Base-by-base conservation (phyloP, 345 rosid genomes). In the Mangifera indica region DNA sequence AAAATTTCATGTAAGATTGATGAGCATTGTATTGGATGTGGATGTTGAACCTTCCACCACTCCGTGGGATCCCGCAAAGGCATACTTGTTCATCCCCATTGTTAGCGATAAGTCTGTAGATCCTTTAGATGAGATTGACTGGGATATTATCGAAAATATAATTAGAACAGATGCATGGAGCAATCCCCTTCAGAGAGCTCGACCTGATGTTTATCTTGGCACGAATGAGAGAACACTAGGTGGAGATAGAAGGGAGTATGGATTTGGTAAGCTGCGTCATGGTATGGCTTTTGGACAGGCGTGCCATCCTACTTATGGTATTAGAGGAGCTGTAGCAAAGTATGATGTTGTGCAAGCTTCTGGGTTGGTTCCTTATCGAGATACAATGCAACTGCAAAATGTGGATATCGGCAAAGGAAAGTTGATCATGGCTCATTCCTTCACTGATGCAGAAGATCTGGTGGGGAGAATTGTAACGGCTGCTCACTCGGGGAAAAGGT, bases 21-120 rank as follows among this genome's bases (percentile, higher is more conserved):
- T 95, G 99, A 95, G 99, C 85, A 89, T 95, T 73, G 98, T 95
- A 72, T 78, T 95, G 81, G 99, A 95, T 57, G 99, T 95, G 91
- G 96, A 89, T 88, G 99, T 95, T 68, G 97, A 95, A 83, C 99
- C 99, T 78, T 85, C 96, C 81, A 92, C 97, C 53, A 95, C 99
- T 75, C 99, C 99, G 4, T 95, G 99, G 99, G 98, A 92, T 95
- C 90, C 94, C 82, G 88, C 90, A 66, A 95, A 95, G 86, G 96
- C 99, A 63, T 95, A 95, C 88, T 84, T 95, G 83, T 95, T 95
- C 82, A 89, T 91, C 73, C 99, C 99, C 70, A 76, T 95, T 87
- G 82, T 87, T 82, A 85, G 92, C 82, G 91, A 86, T 81, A 82
- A 74, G 76, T 80, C 69, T 63, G 72, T 70, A 78, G 93, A 94